Evolutionary conservation across 106 monocot species (phyloP), one percentile per base, ranked within the genome.

Genomic region (Xerophyta viscosa): DNA sequence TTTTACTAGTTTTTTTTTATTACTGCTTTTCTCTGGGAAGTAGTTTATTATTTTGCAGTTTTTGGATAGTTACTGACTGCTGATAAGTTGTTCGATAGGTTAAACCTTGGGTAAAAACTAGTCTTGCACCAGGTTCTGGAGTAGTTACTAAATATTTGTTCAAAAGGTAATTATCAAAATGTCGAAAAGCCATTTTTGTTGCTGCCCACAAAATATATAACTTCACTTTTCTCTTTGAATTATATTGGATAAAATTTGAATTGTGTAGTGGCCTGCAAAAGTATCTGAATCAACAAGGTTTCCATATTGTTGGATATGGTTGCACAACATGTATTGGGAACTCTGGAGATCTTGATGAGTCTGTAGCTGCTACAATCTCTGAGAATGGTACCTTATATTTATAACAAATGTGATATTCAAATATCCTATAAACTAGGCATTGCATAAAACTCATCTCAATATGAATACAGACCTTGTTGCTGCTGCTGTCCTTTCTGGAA

Each of bases 41-140:
- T 11, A 33, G 33, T 5, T 33, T 6, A 6, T 33, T 33, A 33
- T 33, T 26, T 17, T 44, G 13, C 41, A 0, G 3, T n/a, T 22
- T n/a, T n/a, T n/a, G n/a, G n/a, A n/a, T n/a, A n/a, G n/a, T 46
- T 27, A 20, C 31, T 42, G 6, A 43, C 31, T 20, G 13, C 18
- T 19, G 15, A 15, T 18, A 14, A 25, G 20, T 73, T 8, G 13
- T 50, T 11, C n/a, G 11, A 14, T 17, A 90, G 84, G 77, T 84
- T 8, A 84, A 80, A 17, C 89, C 80, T 24, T 90, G 89, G 84
- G 54, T 90, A 25, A 89, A 89, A 42, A 89, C 89, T 30, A 89
- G 89, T 65, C 76, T 89, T 51, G 88, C 88, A 3, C 83, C 83
- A 25, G 88, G 83, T 39, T 89, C 88, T 64, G 83, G 83, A 52